phyloP scores from a whole-genome alignment of 2,329 filamentous ascomycete species.

The Metarhizium humberi region DNA sequence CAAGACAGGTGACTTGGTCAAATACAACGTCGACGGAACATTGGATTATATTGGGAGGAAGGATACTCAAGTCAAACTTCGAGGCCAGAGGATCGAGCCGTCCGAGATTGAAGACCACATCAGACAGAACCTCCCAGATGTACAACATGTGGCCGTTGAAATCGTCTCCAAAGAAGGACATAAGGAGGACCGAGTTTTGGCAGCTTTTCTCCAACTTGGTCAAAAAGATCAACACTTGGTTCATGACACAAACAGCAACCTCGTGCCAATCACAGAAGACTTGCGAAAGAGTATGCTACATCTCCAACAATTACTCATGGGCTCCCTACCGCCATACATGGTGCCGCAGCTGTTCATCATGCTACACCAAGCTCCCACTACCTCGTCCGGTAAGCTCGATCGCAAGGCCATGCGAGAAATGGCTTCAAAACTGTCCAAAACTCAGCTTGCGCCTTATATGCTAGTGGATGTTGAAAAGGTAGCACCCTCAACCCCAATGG shows the following conservation, averaged over 20 bases:
- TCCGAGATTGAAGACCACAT: constrained; percentile 3
- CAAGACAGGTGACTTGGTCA: neutral
- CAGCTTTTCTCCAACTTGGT: too few species aligned
- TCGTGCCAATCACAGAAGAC: too few species aligned
- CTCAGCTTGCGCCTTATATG: neutral
- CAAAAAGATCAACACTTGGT: too few species aligned
- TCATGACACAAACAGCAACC: too few species aligned
- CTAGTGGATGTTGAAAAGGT: neutral
- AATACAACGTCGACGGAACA: neutral
- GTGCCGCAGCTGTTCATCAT: constrained; percentile 31
- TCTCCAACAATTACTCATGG: too few species aligned
- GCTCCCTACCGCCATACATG: constrained; percentile 26
- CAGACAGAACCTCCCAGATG: neutral
- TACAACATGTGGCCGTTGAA: too few species aligned
- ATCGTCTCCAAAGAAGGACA: too few species aligned
- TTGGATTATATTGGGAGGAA: neutral
- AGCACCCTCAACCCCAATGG: too few species aligned
- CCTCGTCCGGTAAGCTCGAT: constrained; percentile 34
- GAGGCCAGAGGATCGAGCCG: constrained; percentile 4
- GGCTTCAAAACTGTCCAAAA: constrained; percentile 10
- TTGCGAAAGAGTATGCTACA: constrained; percentile 7
- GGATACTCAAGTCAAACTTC: neutral
- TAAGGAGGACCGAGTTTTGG: too few species aligned
- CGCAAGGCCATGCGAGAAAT: constrained; percentile 32
- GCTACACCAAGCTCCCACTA: constrained; percentile 27